Evolutionary conservation across 768 basidiomycete species (phyloP).

Genomic region (Serendipita vermifera): DNA sequence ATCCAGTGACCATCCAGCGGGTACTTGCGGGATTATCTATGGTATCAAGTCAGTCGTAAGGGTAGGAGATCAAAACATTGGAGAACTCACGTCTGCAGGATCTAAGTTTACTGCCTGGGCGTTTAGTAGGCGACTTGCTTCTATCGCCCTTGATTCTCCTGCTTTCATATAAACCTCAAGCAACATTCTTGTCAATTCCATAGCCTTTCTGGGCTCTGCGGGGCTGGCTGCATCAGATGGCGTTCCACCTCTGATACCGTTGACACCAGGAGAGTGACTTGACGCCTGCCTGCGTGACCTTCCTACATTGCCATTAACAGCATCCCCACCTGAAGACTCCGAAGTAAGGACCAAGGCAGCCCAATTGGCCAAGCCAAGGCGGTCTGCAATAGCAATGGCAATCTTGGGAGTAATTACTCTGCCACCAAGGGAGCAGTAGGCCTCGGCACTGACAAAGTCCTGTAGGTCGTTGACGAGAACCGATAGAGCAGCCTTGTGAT

Average conservation of each 20-base stretch:
- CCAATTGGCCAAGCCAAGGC: slow-evolving; percentile 41
- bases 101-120: slow-evolving; percentile 73
- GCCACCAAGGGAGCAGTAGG: slow-evolving; percentile 74
- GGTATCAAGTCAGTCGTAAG: neutral
- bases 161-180: slow-evolving; percentile 74
- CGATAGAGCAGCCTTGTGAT: slow-evolving; percentile 51
- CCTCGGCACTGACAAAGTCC: slow-evolving; percentile 68
- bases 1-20: slow-evolving; percentile 61
- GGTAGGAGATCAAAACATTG: neutral
- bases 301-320: slow-evolving; percentile 23
- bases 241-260: slow-evolving; percentile 18
- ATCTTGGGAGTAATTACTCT: slow-evolving; percentile 52
- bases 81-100: slow-evolving; percentile 51
- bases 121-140: slow-evolving; percentile 57
- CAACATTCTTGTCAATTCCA: slow-evolving; percentile 49
- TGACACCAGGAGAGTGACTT: slow-evolving; percentile 18
- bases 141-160: slow-evolving; percentile 40
- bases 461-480: slow-evolving; percentile 55
- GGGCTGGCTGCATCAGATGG: slow-evolving; percentile 29
- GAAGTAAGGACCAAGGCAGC: slow-evolving; percentile 30
- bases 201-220: slow-evolving; percentile 34
- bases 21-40: slow-evolving; percentile 54
- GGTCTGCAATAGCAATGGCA: slow-evolving; percentile 40
- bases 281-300: slow-evolving; percentile 10
- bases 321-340: slow-evolving; percentile 6